Percentiles rank a stretch among this genome's conserved stretches.
phyloP scores from a whole-genome alignment of 1,139 yeast species.

The Magnusiomyces clavatus region DNA sequence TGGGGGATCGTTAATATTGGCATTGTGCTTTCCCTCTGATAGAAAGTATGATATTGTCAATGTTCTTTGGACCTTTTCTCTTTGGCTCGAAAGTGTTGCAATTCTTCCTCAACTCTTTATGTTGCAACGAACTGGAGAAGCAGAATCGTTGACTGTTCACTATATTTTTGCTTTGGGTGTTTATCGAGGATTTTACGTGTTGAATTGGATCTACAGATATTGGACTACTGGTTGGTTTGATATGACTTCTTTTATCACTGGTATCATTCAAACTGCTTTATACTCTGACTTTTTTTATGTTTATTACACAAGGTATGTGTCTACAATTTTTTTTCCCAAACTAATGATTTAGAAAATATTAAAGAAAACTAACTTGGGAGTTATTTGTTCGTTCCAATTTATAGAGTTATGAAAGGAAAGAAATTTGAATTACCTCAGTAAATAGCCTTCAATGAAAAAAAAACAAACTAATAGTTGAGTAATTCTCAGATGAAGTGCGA shows the following conservation, averaged over 20 bases:
- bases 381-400: not conserved
- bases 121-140: conserved; percentile 84
- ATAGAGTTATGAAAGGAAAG: conserved; percentile 64
- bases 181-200: conserved; percentile 81
- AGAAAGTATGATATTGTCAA: conserved; percentile 41
- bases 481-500: no score
- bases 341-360: not conserved
- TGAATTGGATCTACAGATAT: conserved; percentile 92
- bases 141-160: conserved; percentile 80
- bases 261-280: conserved; percentile 73
- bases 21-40: conserved; percentile 59
- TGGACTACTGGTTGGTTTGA: conserved; percentile 60
- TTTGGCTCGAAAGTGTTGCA: conserved; percentile 73
- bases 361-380: not conserved
- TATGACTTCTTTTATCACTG: conserved; percentile 65
- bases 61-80: conserved; percentile 32
- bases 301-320: conserved; percentile 52
- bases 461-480: not conserved
- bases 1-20: conserved; percentile 52
- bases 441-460: not conserved
- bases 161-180: conserved; percentile 89
- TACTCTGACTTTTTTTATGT: conserved; percentile 94
- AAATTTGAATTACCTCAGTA: conserved; percentile 72
- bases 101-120: conserved; percentile 87
- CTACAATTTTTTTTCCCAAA: not conserved